Base-by-base conservation (phyloP, 1,284 basidiomycete species). In the Hortiboletus rubellus region DNA sequence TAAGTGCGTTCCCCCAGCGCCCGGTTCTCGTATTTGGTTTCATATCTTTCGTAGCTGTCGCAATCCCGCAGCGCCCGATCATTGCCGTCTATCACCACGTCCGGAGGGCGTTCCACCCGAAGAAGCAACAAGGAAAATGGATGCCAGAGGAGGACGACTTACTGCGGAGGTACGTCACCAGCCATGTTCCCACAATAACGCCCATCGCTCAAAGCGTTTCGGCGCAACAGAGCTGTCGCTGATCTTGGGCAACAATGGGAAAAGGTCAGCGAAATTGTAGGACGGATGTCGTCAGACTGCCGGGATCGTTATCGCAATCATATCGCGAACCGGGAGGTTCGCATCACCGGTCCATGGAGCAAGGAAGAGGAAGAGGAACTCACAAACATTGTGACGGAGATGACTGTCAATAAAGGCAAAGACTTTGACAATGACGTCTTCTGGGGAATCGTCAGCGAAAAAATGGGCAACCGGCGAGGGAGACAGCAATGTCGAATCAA, bases 401-500 rank as follows among this genome's bases (percentile, higher is more conserved):
- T 91, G 80, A 88, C 85, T 1, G 73, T 85, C 24, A 77, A 82
- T 47, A 81, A 87, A 67, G 87, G 87, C 18, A 84, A 82, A 65
- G 81, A 86, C 63, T 72, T 83, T 47, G 89, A 92, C 55, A 84
- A 83, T 55, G 91, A 92, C 62, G 83, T 92, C 31, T 91, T 92
- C 71, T 93, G 91, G 91, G 82, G 84, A 14, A 79, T 79, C 54
- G 87, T 94, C 43, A 87, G 86, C 60, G 79, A 84, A 47, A 78
- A 80, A 50, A 92, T 94, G 90, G 87, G 85, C 42, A 84, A 84
- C 24, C 84, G 72, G 52, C 81, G 92, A 49, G 85, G 85, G 34
- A 78, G 89, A 63, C 86, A 91, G 62, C 92, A 94, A 69, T 92
- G 91, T 74, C 79, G 92, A 52, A 89, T 88, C 46, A 94, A 94